These are phyloP conservation scores for Borovskyia barvae DNA, from an alignment of 208 protist genomes.

Conservation along the genomic window DNA sequence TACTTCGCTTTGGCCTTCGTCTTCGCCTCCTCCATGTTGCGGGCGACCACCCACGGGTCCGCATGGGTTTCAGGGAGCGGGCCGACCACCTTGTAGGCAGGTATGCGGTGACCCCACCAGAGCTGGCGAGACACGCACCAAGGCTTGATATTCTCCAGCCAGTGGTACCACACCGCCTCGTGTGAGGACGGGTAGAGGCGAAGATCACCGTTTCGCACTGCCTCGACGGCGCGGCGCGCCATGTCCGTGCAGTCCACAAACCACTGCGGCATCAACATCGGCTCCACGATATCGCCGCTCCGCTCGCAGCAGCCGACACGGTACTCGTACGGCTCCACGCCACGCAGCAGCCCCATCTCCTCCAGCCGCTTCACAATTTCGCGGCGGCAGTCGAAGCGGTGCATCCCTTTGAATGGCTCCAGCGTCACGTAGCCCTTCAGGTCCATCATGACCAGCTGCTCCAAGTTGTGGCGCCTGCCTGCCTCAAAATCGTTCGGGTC, in stretches of 20 bases:
- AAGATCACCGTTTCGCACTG: conserved; percentile 89
- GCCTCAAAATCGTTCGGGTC: conserved; percentile 99
- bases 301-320: conserved; percentile 95
- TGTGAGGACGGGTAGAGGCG: conserved; percentile 94
- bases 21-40: conserved; percentile 93
- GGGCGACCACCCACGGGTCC: conserved; percentile 94
- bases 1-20: conserved; percentile 87
- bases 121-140: conserved; percentile 99
- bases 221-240: conserved; percentile 80
- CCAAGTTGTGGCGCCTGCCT: conserved; percentile 96
- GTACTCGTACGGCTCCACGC: conserved; percentile 94
- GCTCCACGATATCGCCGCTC: conserved; percentile 99
- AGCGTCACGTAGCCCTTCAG: conserved; percentile 94
- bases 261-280: conserved; percentile 99
- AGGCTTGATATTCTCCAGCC: conserved; percentile 95
- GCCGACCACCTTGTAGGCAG: conserved; percentile 94
- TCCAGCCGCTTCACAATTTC: conserved; percentile 91
- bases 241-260: conserved; percentile 96
- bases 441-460: conserved; percentile 95
- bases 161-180: conserved; percentile 94
- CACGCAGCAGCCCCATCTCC: conserved; percentile 89
- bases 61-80: conserved; percentile 22
- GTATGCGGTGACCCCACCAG: conserved; percentile 99
- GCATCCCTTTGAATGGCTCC: conserved; percentile 93
- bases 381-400: conserved; percentile 94